phyloP scores from a whole-genome alignment of 371 early-diverging fungal genomes.

The Quaeritorhiza haematococci region DNA sequence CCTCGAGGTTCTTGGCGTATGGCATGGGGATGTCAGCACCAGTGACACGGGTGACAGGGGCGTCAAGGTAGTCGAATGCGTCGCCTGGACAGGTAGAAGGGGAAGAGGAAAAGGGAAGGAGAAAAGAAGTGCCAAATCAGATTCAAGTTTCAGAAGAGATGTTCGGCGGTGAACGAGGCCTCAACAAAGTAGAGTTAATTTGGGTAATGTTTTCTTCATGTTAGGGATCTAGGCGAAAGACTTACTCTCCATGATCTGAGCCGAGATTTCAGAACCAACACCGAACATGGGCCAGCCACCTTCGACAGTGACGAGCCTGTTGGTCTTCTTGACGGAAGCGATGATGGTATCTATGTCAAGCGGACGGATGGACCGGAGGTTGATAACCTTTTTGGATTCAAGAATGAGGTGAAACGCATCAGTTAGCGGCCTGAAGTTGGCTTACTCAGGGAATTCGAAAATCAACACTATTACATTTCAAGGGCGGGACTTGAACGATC shows the following conservation, averaged over 20 bases:
- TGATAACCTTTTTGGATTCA: conserved; percentile 76
- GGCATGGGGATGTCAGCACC: conserved; percentile 99
- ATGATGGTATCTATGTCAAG: conserved; percentile 92
- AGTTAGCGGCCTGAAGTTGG: not conserved
- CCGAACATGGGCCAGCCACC: conserved; percentile 97
- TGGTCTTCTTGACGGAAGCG: conserved; percentile 95
- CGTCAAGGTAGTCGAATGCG: conserved; percentile 93
- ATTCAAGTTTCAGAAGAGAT: not conserved
- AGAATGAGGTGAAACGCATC: not conserved
- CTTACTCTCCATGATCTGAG: conserved; percentile 87
- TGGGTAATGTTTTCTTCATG: not conserved
- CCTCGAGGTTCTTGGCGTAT: conserved; percentile 95
- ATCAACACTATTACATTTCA: too few species aligned
- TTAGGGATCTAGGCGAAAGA: not conserved
- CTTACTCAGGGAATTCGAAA: too few species aligned
- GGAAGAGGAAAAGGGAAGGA: conserved; percentile 4
- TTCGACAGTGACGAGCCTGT: conserved; percentile 95
- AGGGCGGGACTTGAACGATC: too few species aligned
- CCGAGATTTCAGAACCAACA: conserved; percentile 95
- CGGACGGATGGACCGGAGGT: conserved; percentile 97
- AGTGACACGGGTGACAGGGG: conserved; percentile 91
- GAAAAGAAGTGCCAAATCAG: conserved; percentile 1
- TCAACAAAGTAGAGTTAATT: too few species aligned
- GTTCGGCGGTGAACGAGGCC: not conserved
- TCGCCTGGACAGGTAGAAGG: conserved; percentile 45